Base-by-base conservation (phyloP, 2,329 filamentous ascomycete species). In the Penicillium decumbens region DNA sequence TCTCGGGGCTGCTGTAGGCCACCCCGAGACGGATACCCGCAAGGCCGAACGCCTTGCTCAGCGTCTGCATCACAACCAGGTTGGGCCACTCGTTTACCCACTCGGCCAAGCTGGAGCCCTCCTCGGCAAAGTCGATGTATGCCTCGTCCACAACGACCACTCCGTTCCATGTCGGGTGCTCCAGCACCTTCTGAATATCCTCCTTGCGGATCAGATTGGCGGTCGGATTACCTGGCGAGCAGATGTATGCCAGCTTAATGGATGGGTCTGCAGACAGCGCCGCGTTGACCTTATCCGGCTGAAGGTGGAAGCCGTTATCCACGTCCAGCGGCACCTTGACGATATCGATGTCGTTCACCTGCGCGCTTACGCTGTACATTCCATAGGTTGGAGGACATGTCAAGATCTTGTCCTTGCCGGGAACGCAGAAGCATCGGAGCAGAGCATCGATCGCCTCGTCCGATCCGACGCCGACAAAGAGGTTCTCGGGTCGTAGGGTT, bases 361-460 rank as follows among this genome's bases (percentile, higher is more conserved):
- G 87, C 1, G 93, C 93, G 6, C 89, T 95, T 15, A 98, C 93
- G 41, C 83, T 78, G 76, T 98, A 98, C 93, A 98, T 98, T 73
- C 93, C 93, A 70, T 98, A 98, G 0, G 93, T 98, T 1, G 93
- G 93, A 15, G 93, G 93, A 66, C 92, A 97, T 37, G 89, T 92
- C 30, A 98, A 80, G 66, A 98, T 95, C 66, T 88, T 89, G 73
- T 98, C 93, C 58, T 79, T 80, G 40, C 86, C 89, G 0, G 93
- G 93, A 1, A 83, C 76, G 73, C 93, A 98, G 76, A 98, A 98
- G 72, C 88, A 93, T 45, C 93, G 86, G 51, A 98, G 80, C 35
- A 98, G 80, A 5, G 89, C 89, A 72, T 98, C 93, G 67, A 98
- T 95, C 56, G 89, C 92, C 78, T 98, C 93, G 70, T 98, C 93